Evolutionary conservation across 2,329 filamentous ascomycete genomes (phyloP).

Genomic region (Pseudocercospora crystallina): DNA sequence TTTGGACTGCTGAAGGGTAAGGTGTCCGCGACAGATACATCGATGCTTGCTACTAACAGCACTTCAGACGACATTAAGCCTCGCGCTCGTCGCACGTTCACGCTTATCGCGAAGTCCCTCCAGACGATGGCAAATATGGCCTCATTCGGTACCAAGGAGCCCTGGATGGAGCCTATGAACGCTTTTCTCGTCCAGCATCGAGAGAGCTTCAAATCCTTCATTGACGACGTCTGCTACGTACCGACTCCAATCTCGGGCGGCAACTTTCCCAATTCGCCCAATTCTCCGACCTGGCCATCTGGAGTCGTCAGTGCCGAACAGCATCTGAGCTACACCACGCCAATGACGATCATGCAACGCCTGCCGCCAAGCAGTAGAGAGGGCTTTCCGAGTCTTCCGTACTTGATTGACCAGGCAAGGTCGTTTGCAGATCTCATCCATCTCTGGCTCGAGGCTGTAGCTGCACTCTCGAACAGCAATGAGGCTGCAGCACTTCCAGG

Average conservation of each 20-base stretch:
- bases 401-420: constrained; percentile 83
- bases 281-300: constrained; percentile 27
- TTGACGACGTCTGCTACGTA: constrained; percentile 83
- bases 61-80: constrained; percentile 74
- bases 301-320: constrained; percentile 33
- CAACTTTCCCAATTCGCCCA: constrained; percentile 39
- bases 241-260: constrained; percentile 62
- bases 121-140: constrained; percentile 90
- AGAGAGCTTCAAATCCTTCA: constrained; percentile 78
- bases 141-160: constrained; percentile 88
- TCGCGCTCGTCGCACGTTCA: constrained; percentile 81
- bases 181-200: constrained; percentile 75
- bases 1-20: constrained; percentile 78
- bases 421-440: constrained; percentile 82
- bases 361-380: constrained; percentile 79
- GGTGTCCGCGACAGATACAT: constrained; percentile 12
- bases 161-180: constrained; percentile 99
- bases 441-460: constrained; percentile 66
- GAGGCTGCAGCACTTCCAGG: constrained; percentile 19
- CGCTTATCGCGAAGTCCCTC: constrained; percentile 86
- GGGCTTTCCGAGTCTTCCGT: constrained; percentile 89
- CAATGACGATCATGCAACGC: constrained; percentile 82
- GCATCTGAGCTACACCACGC: constrained; percentile 70
- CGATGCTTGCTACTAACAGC: constrained; percentile 14
- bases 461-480: constrained; percentile 21